These are phyloP conservation scores for Didymellaceae sp. DNA, from an alignment of 2,329 filamentous ascomycete genomes.

Conservation along the genomic window DNA sequence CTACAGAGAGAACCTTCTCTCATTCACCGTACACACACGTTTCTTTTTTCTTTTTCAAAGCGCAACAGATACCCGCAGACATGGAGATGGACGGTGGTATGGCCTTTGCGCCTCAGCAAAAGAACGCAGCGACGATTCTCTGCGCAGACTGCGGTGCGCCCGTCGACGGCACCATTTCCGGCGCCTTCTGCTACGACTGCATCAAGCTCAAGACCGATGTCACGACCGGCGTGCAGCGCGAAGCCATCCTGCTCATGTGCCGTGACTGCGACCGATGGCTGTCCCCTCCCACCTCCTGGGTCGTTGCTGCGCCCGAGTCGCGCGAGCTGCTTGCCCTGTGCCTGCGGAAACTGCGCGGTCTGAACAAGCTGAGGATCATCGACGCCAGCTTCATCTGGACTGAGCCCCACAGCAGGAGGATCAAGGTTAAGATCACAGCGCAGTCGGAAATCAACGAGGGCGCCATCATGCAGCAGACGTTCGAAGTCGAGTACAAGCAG, in stretches of 20 bases:
- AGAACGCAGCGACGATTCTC: conserved; percentile 73
- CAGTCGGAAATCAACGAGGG: conserved; percentile 73
- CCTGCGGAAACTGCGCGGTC: conserved; percentile 82
- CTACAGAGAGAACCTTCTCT: neutral
- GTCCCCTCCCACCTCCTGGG: conserved; percentile 83
- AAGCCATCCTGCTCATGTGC: conserved; percentile 89
- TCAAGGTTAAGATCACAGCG: conserved; percentile 95
- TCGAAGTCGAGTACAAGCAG: conserved; percentile 93
- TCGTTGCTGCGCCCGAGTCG: conserved; percentile 83
- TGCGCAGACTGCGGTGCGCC: conserved; percentile 97
- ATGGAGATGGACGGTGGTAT: conserved; percentile 53
- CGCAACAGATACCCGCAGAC: conserved; percentile 22
- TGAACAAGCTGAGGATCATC: conserved; percentile 91
- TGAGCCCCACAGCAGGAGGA: conserved; percentile 89
- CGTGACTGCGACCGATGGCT: conserved; percentile 92
- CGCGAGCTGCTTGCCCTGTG: conserved; percentile 92
- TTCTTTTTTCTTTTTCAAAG: neutral
- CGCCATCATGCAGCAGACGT: conserved; percentile 84
- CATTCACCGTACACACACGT: neutral
- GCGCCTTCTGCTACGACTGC: conserved; percentile 94
- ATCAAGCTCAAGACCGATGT: conserved; percentile 95
- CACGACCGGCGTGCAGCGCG: conserved; percentile 86
- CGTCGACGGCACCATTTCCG: conserved; percentile 86
- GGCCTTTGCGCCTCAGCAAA: conserved; percentile 48
- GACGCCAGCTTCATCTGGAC: conserved; percentile 98